Evolutionary conservation across 129 eudicot genomes (phyloP), one percentile per base, ranked within the genome.

Genomic region (Ambrosia trifida): DNA sequence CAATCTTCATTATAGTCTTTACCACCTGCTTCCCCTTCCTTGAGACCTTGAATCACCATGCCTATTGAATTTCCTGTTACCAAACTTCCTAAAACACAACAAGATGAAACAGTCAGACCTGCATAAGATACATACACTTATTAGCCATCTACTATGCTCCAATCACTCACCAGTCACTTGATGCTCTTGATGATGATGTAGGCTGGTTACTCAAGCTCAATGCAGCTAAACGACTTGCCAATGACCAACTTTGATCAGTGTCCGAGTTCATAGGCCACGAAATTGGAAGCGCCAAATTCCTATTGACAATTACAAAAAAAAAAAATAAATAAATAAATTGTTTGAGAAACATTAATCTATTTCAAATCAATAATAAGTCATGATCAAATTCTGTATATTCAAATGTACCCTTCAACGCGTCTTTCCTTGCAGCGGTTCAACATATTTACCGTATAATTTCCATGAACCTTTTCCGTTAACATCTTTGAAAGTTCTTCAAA

Each of bases 211-310:
- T 59, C 36, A 79, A 72, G 44, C 62, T 76, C 44, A 83, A 41
- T 60, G 58, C 65, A 47, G 80, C 75, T 19, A 85, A 49, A 60
- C 59, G 74, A 12, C 75, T 76, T 14, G 68, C 73, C 67, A 83
- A 45, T 9, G 65, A 62, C 74, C 77, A 64, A 7, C 38, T 70
- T 11, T 71, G 35, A 72, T 73, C 84, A 2, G 58, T 60, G 65
- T 71, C 74, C 17, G 83, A 12, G 17, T 81, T 70, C 32, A 71
- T 33, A 8, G 89, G 86, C 91, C 89, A 87, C 33, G 80, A 76
- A 79, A 79, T 63, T 4, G 97, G 95, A 72, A 87, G 69, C 40
- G 38, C 82, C 50, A 75, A 54, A 63, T 80, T 68, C 80, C 96
- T 90, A 79, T 69, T 70, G 35, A 74, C n/a, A 64, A 12, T 36